Percentiles rank a stretch among this genome's conserved stretches.
phyloP scores from a whole-genome alignment of 2,329 filamentous ascomycete genomes.

The Cercospora janseana region DNA sequence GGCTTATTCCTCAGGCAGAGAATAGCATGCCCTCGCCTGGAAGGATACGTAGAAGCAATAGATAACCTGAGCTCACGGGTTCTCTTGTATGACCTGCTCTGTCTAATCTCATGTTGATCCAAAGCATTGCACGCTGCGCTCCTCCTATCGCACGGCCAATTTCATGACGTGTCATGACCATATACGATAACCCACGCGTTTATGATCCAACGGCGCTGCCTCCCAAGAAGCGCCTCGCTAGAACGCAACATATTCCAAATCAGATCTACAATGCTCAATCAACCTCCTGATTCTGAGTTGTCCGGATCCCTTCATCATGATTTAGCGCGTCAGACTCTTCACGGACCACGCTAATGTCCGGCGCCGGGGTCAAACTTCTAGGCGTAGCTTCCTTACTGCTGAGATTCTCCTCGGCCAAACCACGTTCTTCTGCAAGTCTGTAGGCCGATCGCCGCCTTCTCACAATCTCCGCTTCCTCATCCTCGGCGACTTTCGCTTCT shows the following conservation, averaged over 20 bases:
- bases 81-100: no score
- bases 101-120: no score
- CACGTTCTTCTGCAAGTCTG: constrained; percentile 54
- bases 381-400: constrained; percentile 33
- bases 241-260: neutral
- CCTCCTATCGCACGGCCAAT: no score
- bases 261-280: neutral
- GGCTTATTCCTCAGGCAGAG: no score
- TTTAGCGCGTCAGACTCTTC: neutral
- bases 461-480: constrained; percentile 58
- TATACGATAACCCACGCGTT: no score
- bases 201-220: no score
- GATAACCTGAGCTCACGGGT: no score
- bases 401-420: constrained; percentile 40
- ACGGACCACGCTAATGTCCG: neutral
- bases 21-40: no score
- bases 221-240: constrained; percentile 5
- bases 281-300: neutral
- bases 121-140: no score
- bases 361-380: constrained; percentile 12
- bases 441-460: constrained; percentile 56
- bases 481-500: constrained; percentile 52
- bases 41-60: no score
- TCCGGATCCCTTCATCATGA: neutral
- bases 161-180: no score